Conservation (phyloP, 495 filamentous ascomycete species). For the Daldinia concentrica region DNA sequence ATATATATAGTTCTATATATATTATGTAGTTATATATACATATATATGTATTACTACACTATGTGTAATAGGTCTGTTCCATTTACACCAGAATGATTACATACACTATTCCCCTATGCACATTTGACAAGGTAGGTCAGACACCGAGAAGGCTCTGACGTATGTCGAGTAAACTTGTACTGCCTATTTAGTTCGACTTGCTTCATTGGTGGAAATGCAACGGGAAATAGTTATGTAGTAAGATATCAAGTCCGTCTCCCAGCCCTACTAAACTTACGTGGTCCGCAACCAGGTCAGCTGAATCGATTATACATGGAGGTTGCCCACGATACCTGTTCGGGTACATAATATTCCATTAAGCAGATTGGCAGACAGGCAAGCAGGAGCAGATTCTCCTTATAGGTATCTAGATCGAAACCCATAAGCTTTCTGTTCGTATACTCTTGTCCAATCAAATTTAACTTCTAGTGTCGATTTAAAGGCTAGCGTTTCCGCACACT, state of each 20-base stretch:
- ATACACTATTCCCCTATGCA: not conserved
- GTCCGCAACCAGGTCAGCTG: slow-evolving; percentile 4
- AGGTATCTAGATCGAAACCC: not conserved
- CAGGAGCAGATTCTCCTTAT: not conserved
- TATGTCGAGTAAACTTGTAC: slow-evolving; percentile 20
- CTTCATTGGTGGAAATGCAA: slow-evolving; percentile 17
- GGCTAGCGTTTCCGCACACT: slow-evolving; percentile 5
- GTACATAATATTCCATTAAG: not conserved
- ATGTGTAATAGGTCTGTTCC: not conserved
- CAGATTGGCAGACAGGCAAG: not conserved
- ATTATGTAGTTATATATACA: not conserved
- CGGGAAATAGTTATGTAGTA: not conserved
- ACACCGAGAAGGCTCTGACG: slow-evolving; percentile 20
- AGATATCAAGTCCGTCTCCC: not conserved
- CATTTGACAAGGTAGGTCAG: slow-evolving; percentile 2
- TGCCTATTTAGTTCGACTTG: not conserved
- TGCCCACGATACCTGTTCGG: not conserved
- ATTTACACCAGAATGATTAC: slow-evolving; percentile 10
- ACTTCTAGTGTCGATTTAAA: not conserved
- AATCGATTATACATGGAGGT: not conserved
- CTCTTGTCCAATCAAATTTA: slow-evolving; percentile 16
- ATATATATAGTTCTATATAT: not conserved
- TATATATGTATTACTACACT: not conserved
- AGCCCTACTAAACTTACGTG: slow-evolving; percentile 5
- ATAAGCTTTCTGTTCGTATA: not conserved